phyloP scores from a whole-genome alignment of 768 basidiomycete species.

The Termitomyces sp. region DNA sequence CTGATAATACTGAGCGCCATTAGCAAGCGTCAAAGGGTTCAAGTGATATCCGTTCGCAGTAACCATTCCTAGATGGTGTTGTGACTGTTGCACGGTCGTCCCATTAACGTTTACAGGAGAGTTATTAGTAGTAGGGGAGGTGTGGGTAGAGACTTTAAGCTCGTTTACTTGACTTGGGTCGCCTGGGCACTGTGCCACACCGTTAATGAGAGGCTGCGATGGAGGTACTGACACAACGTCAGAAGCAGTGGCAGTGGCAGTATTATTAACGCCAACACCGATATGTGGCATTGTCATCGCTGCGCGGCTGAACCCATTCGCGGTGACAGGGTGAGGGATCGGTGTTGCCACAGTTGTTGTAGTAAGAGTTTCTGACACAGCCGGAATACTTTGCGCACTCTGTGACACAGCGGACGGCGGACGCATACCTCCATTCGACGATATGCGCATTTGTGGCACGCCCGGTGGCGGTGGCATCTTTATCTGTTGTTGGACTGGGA shows the following conservation, averaged over 20 bases:
- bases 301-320: slow-evolving; percentile 35
- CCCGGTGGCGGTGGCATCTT: slow-evolving; percentile 53
- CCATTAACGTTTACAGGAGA: slow-evolving; percentile 10
- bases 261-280: not conserved
- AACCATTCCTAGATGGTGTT: slow-evolving; percentile 11
- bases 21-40: slow-evolving; percentile 33
- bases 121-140: not conserved
- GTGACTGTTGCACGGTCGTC: slow-evolving; percentile 29
- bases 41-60: slow-evolving; percentile 47
- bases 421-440: slow-evolving; percentile 52
- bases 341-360: slow-evolving; percentile 24
- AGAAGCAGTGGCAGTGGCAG: not conserved
- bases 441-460: slow-evolving; percentile 56
- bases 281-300: slow-evolving; percentile 44
- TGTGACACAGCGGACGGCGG: slow-evolving; percentile 35
- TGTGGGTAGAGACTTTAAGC: slow-evolving; percentile 15
- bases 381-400: slow-evolving; percentile 9
- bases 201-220: slow-evolving; percentile 27
- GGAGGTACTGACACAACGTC: slow-evolving; percentile 24
- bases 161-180: slow-evolving; percentile 19
- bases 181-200: slow-evolving; percentile 20
- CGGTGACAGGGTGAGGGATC: slow-evolving; percentile 30
- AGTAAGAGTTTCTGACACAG: slow-evolving; percentile 18
- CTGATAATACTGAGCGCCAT: slow-evolving; percentile 26
- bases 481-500: slow-evolving; percentile 60